Percentiles rank a stretch among this genome's conserved stretches.
phyloP scores from a whole-genome alignment of 2,329 filamentous ascomycete genomes.

The Fusarium protoensiforme region DNA sequence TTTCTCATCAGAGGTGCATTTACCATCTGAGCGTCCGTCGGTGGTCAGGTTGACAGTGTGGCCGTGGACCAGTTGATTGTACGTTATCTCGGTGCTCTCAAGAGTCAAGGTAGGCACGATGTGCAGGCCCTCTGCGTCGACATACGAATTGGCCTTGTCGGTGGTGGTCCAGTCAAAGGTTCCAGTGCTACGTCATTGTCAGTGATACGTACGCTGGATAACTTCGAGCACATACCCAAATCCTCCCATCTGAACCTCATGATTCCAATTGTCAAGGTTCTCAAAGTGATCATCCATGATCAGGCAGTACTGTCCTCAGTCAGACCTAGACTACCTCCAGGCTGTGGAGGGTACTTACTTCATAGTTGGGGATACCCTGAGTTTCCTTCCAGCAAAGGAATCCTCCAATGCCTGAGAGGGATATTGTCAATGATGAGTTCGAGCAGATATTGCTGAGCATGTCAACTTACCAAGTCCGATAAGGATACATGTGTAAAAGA shows the following conservation, averaged over 20 bases:
- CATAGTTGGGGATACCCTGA: conserved; percentile 25
- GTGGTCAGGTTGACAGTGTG: conserved; percentile 58
- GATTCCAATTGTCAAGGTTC: conserved; percentile 57
- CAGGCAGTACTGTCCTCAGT: conserved; percentile 35
- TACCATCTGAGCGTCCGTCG: conserved; percentile 40
- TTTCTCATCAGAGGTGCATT: conserved; percentile 51
- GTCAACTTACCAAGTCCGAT: conserved; percentile 36
- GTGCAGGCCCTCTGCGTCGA: conserved; percentile 58
- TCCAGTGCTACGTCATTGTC: conserved; percentile 39
- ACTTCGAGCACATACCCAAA: conserved; percentile 47
- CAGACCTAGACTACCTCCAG: not conserved
- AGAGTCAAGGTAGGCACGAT: conserved; percentile 62
- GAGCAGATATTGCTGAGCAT: accelerated
- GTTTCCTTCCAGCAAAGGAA: conserved; percentile 37
- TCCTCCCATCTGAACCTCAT: conserved; percentile 54
- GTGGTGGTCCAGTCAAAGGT: conserved; percentile 65
- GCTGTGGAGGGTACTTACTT: conserved; percentile 8
- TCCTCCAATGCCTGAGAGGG: conserved; percentile 22
- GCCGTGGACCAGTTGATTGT: conserved; percentile 49
- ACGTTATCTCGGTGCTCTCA: conserved; percentile 42
- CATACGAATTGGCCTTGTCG: conserved; percentile 57
- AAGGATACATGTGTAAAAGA: conserved; percentile 37
- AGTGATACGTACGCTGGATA: not conserved
- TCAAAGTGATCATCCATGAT: conserved; percentile 39
- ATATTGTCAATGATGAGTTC: not conserved